phyloP scores from a whole-genome alignment of 345 rosid genomes.

The Cardiospermum halicacabum region DNA sequence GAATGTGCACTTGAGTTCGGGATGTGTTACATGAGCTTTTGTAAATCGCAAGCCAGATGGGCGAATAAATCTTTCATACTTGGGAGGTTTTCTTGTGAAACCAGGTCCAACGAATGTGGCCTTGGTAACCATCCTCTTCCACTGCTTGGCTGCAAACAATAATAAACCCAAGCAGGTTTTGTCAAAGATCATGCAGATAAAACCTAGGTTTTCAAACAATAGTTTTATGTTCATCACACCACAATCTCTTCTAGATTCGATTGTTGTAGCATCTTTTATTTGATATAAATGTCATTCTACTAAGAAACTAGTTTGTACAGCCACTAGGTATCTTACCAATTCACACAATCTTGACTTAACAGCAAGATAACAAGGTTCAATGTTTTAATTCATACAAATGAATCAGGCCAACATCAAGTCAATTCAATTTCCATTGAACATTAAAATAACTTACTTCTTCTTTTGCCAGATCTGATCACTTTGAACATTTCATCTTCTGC shows the following conservation, averaged over 20 bases:
- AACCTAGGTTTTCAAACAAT: neutral
- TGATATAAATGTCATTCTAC: neutral
- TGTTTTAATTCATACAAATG: neutral
- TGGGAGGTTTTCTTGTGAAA: conserved; percentile 87
- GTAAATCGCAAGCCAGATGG: conserved; percentile 78
- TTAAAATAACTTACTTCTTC: conserved; percentile 56
- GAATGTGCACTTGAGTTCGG: conserved; percentile 80
- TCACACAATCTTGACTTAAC: neutral
- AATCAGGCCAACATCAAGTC: neutral
- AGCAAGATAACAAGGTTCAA: neutral
- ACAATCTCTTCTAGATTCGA: neutral
- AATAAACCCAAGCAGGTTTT: neutral
- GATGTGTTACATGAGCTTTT: conserved; percentile 85
- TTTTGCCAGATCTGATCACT: conserved; percentile 77
- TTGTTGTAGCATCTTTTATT: neutral
- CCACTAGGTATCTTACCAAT: neutral
- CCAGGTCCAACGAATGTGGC: conserved; percentile 83
- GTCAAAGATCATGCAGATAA: neutral
- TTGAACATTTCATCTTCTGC: conserved; percentile 98
- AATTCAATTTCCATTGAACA: neutral
- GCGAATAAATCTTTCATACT: conserved; percentile 85
- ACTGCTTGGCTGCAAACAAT: conserved; percentile 67
- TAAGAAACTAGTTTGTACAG: neutral
- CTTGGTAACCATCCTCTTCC: conserved; percentile 95
- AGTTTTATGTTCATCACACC: neutral